These are phyloP conservation scores for Pisolithus microcarpus DNA, from an alignment of 768 basidiomycete genomes.

Conservation along the genomic window DNA sequence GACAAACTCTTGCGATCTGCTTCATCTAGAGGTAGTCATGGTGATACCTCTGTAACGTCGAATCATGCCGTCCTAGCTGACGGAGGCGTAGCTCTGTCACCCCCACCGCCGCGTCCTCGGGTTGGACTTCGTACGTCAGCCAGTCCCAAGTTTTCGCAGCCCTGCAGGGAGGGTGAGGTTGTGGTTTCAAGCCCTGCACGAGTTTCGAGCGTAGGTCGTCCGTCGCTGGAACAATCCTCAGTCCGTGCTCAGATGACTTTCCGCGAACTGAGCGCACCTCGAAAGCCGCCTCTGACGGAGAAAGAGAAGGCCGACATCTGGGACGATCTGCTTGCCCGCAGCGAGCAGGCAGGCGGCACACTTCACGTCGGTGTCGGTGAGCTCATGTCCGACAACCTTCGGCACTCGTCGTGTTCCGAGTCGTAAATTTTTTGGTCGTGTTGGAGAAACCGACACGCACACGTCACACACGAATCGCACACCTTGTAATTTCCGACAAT, in stretches of 20 bases:
- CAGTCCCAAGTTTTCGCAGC: slow-evolving; percentile 3
- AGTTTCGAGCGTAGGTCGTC: neutral
- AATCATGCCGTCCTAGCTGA: slow-evolving; percentile 9
- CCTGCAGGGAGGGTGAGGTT: neutral
- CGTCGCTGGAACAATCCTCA: slow-evolving; percentile 8
- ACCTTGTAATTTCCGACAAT: neutral
- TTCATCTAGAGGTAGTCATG: slow-evolving; percentile 5
- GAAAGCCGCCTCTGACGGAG: slow-evolving; percentile 44
- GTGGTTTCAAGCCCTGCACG: neutral
- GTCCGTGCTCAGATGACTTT: slow-evolving; percentile 35
- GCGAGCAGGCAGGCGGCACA: slow-evolving; percentile 68
- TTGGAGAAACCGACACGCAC: neutral
- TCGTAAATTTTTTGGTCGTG: slow-evolving; percentile 1
- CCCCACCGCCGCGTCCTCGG: slow-evolving; percentile 21
- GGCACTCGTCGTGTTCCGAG: slow-evolving; percentile 30
- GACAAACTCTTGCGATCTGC: slow-evolving; percentile 9
- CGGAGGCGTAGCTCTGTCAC: slow-evolving; percentile 19
- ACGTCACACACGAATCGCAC: neutral
- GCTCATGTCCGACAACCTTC: slow-evolving; percentile 38
- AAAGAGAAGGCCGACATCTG: slow-evolving; percentile 67
- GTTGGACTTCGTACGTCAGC: slow-evolving; percentile 10
- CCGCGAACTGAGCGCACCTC: slow-evolving; percentile 37
- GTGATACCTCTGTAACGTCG: slow-evolving; percentile 27
- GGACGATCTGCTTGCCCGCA: slow-evolving; percentile 61
- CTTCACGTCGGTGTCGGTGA: slow-evolving; percentile 45